phyloP scores from a whole-genome alignment of 1,139 yeast species.

The Sugiyamaella xylanicola region DNA sequence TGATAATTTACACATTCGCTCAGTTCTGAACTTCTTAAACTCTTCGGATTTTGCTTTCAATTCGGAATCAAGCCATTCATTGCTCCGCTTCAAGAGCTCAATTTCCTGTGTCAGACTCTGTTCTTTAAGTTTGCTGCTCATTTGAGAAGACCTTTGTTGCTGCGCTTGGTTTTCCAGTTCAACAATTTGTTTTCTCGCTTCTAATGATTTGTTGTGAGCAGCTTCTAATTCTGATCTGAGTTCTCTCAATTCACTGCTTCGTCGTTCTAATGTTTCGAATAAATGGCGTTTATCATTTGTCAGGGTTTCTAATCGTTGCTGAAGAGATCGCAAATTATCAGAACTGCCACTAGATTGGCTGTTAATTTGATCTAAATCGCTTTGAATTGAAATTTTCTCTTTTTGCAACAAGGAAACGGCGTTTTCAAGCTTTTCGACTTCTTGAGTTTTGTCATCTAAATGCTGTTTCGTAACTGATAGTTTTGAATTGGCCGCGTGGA shows the following conservation, averaged over 20 bases:
- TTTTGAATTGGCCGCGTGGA: constrained; percentile 46
- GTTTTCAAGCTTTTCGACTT: constrained; percentile 41
- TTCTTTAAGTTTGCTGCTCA: constrained; percentile 44
- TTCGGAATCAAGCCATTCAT: constrained; percentile 46
- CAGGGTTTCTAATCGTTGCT: constrained; percentile 30
- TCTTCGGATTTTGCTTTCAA: constrained; percentile 43
- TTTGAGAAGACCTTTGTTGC: constrained; percentile 40
- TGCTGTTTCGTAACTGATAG: constrained; percentile 43
- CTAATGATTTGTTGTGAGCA: constrained; percentile 53
- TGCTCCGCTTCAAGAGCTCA: constrained; percentile 42
- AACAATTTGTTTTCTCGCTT: constrained; percentile 45
- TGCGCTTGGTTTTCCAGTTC: constrained; percentile 47
- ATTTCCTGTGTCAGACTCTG: constrained; percentile 47
- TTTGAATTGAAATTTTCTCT: constrained; percentile 37
- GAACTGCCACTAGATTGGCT: constrained; percentile 33
- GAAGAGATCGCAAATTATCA: constrained; percentile 29
- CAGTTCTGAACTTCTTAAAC: constrained; percentile 44
- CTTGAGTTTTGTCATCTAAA: constrained; percentile 34
- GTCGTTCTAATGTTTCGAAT: constrained; percentile 48
- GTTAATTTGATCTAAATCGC: constrained; percentile 39
- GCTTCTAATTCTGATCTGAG: constrained; percentile 56
- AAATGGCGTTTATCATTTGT: constrained; percentile 46
- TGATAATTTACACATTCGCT: constrained; percentile 39
- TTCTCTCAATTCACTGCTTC: constrained; percentile 52
- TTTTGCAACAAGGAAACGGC: constrained; percentile 40